These are phyloP conservation scores for Coleophoma cylindrospora DNA, from an alignment of 2,329 filamentous ascomycete species.

Conservation along the genomic window DNA sequence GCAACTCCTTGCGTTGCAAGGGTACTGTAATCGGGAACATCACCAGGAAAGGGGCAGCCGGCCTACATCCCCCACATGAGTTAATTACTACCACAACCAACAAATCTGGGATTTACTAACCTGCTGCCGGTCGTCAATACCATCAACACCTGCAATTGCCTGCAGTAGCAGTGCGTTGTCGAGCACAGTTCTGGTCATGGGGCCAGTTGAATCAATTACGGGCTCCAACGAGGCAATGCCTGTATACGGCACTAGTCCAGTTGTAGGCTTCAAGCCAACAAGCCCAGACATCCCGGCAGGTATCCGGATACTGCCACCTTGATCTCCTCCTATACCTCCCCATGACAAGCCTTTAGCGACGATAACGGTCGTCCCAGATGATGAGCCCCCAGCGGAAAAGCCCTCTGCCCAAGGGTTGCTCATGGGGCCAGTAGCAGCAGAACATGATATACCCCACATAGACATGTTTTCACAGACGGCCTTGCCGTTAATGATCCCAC, in stretches of 20 bases:
- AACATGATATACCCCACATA: slow-evolving; percentile 40
- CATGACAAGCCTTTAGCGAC: slow-evolving; percentile 40
- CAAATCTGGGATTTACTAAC: no score
- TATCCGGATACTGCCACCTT: slow-evolving; percentile 36
- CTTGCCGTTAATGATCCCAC: slow-evolving; percentile 42
- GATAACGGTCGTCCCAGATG: slow-evolving; percentile 57
- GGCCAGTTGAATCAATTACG: slow-evolving; percentile 42
- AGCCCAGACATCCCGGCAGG: neutral
- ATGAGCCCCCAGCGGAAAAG: slow-evolving; percentile 53
- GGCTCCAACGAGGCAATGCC: slow-evolving; percentile 40
- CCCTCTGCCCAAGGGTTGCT: slow-evolving; percentile 37
- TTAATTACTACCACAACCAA: no score
- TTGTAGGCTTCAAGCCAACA: slow-evolving; percentile 1
- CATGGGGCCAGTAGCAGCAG: slow-evolving; percentile 37
- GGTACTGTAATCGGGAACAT: slow-evolving; percentile 14
- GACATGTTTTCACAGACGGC: slow-evolving; percentile 48
- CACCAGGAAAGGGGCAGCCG: no score
- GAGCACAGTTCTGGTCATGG: slow-evolving; percentile 31
- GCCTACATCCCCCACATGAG: no score
- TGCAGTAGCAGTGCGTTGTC: slow-evolving; percentile 35
- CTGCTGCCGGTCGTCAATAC: slow-evolving; percentile 27
- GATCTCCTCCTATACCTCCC: slow-evolving; percentile 50
- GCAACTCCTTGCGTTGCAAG: slow-evolving; percentile 3
- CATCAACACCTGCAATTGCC: slow-evolving; percentile 39
- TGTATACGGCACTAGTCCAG: slow-evolving; percentile 3